These are phyloP conservation scores for Chrysoporthe deuterocubensis DNA, from an alignment of 2,329 filamentous ascomycete species.

Conservation along the genomic window DNA sequence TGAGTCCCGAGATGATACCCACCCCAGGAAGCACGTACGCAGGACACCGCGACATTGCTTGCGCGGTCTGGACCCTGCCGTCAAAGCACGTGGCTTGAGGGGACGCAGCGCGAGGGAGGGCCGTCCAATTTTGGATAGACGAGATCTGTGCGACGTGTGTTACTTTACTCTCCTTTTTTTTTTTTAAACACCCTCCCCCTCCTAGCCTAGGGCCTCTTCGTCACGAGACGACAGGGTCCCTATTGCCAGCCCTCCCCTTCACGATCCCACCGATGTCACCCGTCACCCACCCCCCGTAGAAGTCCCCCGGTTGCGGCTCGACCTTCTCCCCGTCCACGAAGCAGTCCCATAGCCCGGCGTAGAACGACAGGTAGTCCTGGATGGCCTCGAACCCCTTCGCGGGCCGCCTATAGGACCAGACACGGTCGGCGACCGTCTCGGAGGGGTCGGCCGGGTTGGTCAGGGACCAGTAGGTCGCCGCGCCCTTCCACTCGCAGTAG, in stretches of 20 bases:
- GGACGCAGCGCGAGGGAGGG: no score
- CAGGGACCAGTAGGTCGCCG: conserved; percentile 61
- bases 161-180: not conserved
- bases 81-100: conserved; percentile 4
- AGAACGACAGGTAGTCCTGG: conserved; percentile 62
- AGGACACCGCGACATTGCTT: not conserved
- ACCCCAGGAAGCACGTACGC: not conserved
- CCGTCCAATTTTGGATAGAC: not conserved
- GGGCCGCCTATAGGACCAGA: conserved; percentile 64
- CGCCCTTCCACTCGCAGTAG: conserved; percentile 66
- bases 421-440: conserved; percentile 50
- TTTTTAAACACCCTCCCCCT: not conserved
- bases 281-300: conserved; percentile 68
- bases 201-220: no score
- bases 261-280: conserved; percentile 60
- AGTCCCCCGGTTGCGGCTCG: conserved; percentile 62
- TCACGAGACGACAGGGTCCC: conserved; percentile 40
- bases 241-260: conserved; percentile 47
- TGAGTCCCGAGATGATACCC: conserved; percentile 6
- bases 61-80: conserved; percentile 7
- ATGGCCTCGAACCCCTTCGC: conserved; percentile 56
- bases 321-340: conserved; percentile 65
- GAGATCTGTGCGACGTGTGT: not conserved
- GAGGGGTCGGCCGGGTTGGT: conserved; percentile 41
- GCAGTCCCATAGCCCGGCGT: conserved; percentile 65